Conservation (phyloP, 2,329 filamentous ascomycete species). For the Stachybotrys chartarum region DNA sequence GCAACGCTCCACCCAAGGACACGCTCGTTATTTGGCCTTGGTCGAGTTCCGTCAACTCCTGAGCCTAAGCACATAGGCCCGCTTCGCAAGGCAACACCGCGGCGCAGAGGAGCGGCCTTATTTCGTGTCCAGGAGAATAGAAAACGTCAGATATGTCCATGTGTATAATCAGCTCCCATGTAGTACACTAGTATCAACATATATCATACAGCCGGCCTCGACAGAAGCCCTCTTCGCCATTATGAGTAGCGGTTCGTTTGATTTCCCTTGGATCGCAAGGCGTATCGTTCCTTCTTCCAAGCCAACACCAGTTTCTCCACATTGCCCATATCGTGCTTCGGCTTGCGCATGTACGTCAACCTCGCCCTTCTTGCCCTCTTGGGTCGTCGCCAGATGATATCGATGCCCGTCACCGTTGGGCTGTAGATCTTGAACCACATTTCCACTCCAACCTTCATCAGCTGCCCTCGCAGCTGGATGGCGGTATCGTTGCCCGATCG, state of each 20-base stretch:
- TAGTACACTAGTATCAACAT: not conserved
- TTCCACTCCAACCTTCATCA: constrained; percentile 84
- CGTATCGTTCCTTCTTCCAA: constrained; percentile 38
- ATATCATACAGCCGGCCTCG: constrained; percentile 20
- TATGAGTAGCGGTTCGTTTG: constrained; percentile 12
- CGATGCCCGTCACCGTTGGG: constrained; percentile 81
- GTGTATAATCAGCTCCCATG: not conserved
- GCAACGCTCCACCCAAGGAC: too few relatives aligned
- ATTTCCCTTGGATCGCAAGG: constrained; percentile 27
- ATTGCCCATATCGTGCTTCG: constrained; percentile 79
- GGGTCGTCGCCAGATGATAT: constrained; percentile 79
- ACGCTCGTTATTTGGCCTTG: too few relatives aligned
- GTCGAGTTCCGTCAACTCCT: too few relatives aligned
- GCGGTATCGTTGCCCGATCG: constrained; percentile 83
- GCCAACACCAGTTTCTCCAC: constrained; percentile 69
- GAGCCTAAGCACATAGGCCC: too few relatives aligned
- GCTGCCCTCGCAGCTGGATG: constrained; percentile 76
- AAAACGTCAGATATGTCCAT: not conserved
- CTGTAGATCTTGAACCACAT: constrained; percentile 97
- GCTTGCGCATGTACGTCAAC: constrained; percentile 84
- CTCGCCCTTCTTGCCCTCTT: constrained; percentile 83
- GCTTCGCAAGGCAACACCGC: not conserved
- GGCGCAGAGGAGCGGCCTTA: not conserved
- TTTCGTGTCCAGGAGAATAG: not conserved
- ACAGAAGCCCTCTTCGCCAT: constrained; percentile 12